These are phyloP conservation scores for Anthoceros angustus DNA, from an alignment of 225 moss, liverwort and hornwort genomes.

Conservation along the genomic window DNA sequence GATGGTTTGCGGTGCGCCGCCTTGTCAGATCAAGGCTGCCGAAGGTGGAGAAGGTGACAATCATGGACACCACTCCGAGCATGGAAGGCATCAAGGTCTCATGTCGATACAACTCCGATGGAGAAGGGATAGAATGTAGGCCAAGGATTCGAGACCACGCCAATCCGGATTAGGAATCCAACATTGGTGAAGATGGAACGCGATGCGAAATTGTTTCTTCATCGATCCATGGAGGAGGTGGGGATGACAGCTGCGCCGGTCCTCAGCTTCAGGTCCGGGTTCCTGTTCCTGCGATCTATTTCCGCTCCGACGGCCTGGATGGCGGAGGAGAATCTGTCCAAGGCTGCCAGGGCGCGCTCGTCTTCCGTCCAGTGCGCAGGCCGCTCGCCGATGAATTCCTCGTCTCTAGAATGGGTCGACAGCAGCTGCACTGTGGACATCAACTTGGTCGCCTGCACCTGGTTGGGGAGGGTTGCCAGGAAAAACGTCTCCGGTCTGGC, in stretches of 20 bases:
- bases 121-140: too few relatives aligned
- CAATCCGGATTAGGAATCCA: too few relatives aligned
- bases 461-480: slow-evolving; percentile 21
- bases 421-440: background rate
- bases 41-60: too few relatives aligned
- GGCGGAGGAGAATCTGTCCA: slow-evolving; percentile 16
- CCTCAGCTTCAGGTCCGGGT: slow-evolving; percentile 21
- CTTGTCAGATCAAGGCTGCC: too few relatives aligned
- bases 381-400: slow-evolving; percentile 4
- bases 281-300: slow-evolving; percentile 15
- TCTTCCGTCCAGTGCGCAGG: slow-evolving; percentile 38
- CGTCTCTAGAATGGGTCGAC: background rate
- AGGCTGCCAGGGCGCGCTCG: slow-evolving; percentile 18
- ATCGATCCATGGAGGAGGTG: too few relatives aligned
- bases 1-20: too few relatives aligned
- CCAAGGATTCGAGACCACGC: too few relatives aligned
- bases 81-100: too few relatives aligned
- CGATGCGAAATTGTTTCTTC: too few relatives aligned
- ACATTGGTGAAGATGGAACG: too few relatives aligned
- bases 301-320: slow-evolving; percentile 11
- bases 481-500: slow-evolving; percentile 36
- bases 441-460: slow-evolving; percentile 17
- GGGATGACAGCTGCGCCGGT: slow-evolving; percentile 17
- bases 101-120: too few relatives aligned
- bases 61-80: too few relatives aligned